Conservation (phyloP, 208 protist genomes). For the Strigomonas culicis region DNA sequence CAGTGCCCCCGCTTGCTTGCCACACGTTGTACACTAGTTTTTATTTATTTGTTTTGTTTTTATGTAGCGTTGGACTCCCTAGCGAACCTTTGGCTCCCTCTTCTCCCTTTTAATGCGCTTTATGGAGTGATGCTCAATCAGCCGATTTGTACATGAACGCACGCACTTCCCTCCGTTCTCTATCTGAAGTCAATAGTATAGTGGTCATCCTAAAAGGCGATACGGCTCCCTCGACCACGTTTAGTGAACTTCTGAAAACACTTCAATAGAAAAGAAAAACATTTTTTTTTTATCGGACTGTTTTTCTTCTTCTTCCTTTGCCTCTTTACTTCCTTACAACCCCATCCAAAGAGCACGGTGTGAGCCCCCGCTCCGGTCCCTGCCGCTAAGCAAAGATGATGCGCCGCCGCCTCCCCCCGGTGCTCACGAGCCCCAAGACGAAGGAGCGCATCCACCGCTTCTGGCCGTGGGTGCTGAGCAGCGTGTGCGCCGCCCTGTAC, state of each 20-base stretch:
- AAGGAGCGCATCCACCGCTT: conserved; percentile 78
- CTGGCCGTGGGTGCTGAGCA: conserved; percentile 87
- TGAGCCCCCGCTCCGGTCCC: not conserved
- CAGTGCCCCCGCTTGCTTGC: not conserved
- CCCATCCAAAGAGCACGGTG: not conserved
- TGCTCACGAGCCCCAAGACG: conserved; percentile 79
- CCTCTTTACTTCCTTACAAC: not conserved
- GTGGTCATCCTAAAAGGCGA: no score
- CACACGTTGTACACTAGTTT: not conserved
- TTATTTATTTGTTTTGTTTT: conserved; percentile 4
- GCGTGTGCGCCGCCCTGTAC: conserved; percentile 72
- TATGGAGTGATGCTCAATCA: no score
- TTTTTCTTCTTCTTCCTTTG: not conserved
- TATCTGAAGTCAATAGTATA: no score
- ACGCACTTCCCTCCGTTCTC: no score
- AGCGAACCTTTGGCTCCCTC: not conserved
- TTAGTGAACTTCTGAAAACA: no score
- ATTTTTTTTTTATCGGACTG: not conserved
- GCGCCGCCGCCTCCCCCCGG: conserved; percentile 70
- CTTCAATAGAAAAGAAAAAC: not conserved
- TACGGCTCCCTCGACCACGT: no score
- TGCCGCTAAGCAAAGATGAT: conserved; percentile 30
- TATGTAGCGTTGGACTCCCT: no score
- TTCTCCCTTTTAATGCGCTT: conserved; percentile 1
- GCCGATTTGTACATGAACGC: no score